Base-by-base conservation (phyloP, 78 protist species). In the Dictyostelium brefeldianum region DNA sequence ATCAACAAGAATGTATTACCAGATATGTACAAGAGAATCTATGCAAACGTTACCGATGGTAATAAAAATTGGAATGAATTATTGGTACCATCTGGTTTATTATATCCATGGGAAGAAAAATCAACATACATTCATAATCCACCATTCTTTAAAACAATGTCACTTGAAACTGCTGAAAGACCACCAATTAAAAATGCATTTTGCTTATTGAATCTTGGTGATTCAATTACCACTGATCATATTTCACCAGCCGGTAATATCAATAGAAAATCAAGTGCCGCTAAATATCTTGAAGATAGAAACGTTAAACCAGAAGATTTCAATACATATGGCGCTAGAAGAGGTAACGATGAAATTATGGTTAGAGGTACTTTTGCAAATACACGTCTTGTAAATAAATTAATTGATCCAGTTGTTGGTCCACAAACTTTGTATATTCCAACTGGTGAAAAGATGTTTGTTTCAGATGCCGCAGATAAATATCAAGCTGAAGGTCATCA, bases 261-360 rank as follows among this genome's bases (percentile, higher is more conserved):
- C 90, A 89, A 70, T 59, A 48, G 94, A 22, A 83, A 89, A 65
- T 96, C 97, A 22, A 47, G 97, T 0, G 98, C 98, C 27, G 98
- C 98, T 36, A 71, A 92, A 29, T 97, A 96, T 79, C 73, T 97
- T 57, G 70, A 84, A 46, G 36, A 6, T 6, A 91, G 29, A 56
- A 94, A 97, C 48, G 96, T 98, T 4, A 91, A 47, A 15, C 96
- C 82, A 15, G 71, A 57, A 12, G 97, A 96, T 56, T 98, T 95
- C 89, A 95, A 95, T 79, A 83, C 97, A n/a, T 98, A 96, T 78
- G 99, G 98, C 0, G 84, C 97, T 25, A 85, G 99, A n/a, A 94
- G 99, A 27, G 99, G 98, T 47, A 94, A 96, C 62, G 97, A 96
- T 50, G 96, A 95, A 46, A 95, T 97, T 46, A 96, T 97, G 98